These are phyloP conservation scores for Carallia pectinifolia DNA, from an alignment of 345 rosid species.

Conservation along the genomic window DNA sequence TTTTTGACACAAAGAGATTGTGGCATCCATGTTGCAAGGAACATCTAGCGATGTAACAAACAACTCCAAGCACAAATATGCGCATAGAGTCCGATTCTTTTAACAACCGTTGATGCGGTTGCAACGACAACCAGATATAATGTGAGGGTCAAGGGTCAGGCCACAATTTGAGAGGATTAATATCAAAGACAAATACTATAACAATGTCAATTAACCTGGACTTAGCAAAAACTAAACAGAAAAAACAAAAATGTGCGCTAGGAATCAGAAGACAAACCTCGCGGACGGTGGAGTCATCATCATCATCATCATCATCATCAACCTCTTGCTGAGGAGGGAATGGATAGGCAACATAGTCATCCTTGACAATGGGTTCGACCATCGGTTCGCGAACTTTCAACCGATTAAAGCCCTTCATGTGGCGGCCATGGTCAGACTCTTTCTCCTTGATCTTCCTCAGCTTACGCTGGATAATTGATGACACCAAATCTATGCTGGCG, in stretches of 20 bases:
- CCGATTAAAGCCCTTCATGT: conserved; percentile 77
- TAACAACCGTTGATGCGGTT: too few species aligned
- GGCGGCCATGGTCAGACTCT: conserved; percentile 89
- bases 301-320: conserved; percentile 46
- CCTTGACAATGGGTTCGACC: conserved; percentile 25
- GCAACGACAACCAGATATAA: too few species aligned
- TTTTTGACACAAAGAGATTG: not conserved
- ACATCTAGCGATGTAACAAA: too few species aligned
- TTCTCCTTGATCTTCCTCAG: conserved; percentile 97
- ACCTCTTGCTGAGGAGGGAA: conserved; percentile 30
- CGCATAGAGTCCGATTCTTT: too few species aligned
- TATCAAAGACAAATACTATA: not conserved
- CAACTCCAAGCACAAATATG: too few species aligned
- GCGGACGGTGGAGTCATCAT: conserved; percentile 30
- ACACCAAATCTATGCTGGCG: conserved; percentile 79
- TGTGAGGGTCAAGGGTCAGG: not conserved
- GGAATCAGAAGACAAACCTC: too few species aligned
- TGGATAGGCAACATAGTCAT: conserved; percentile 27
- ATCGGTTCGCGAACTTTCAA: conserved; percentile 59
- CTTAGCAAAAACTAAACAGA: too few species aligned
- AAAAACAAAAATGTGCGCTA: too few species aligned
- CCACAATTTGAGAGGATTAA: not conserved
- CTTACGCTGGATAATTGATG: conserved; percentile 74
- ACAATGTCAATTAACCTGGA: not conserved
- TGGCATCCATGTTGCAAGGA: not conserved